Conservation (phyloP, 352 stramenopile genomes). For the Globisporangium cederbergense region DNA sequence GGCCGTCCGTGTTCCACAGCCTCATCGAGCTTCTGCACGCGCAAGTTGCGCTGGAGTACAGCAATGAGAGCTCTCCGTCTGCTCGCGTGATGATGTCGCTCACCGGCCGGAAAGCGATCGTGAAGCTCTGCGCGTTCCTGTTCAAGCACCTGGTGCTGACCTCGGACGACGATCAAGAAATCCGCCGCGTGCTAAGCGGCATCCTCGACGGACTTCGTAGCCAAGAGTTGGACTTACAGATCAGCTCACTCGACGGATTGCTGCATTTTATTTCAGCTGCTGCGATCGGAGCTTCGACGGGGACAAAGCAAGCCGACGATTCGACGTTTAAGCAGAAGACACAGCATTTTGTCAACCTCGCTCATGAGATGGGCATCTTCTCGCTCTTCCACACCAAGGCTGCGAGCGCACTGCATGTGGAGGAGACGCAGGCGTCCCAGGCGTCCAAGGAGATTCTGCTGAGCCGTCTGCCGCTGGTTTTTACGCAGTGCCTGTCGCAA, state of each 20-base stretch:
- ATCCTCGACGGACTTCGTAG: slow-evolving; percentile 72
- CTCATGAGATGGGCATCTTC: slow-evolving; percentile 76
- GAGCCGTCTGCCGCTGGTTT: slow-evolving; percentile 73
- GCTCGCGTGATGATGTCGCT: slow-evolving; percentile 27
- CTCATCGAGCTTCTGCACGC: slow-evolving; percentile 43
- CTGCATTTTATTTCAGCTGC: slow-evolving; percentile 72
- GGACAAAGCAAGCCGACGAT: slow-evolving; percentile 18
- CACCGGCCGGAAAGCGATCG: slow-evolving; percentile 50
- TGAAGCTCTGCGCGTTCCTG: slow-evolving; percentile 70
- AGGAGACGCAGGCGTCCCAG: slow-evolving; percentile 14
- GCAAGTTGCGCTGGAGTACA: slow-evolving; percentile 58
- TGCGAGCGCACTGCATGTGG: slow-evolving; percentile 39
- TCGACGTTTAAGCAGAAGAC: slow-evolving; percentile 26
- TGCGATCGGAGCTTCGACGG: slow-evolving; percentile 16
- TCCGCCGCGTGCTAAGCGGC: slow-evolving; percentile 53
- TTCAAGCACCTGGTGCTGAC: slow-evolving; percentile 69
- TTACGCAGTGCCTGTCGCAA: slow-evolving; percentile 80
- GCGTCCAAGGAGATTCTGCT: slow-evolving; percentile 46
- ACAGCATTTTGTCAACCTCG: slow-evolving; percentile 46
- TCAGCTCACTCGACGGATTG: slow-evolving; percentile 66
- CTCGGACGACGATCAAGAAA: slow-evolving; percentile 36
- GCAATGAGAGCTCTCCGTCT: slow-evolving; percentile 10
- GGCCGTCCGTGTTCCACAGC: slow-evolving; percentile 13
- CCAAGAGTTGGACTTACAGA: slow-evolving; percentile 55
- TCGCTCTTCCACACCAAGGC: slow-evolving; percentile 61